Conservation (phyloP, 805 yeast genomes). For the Lipomyces lipofer region DNA sequence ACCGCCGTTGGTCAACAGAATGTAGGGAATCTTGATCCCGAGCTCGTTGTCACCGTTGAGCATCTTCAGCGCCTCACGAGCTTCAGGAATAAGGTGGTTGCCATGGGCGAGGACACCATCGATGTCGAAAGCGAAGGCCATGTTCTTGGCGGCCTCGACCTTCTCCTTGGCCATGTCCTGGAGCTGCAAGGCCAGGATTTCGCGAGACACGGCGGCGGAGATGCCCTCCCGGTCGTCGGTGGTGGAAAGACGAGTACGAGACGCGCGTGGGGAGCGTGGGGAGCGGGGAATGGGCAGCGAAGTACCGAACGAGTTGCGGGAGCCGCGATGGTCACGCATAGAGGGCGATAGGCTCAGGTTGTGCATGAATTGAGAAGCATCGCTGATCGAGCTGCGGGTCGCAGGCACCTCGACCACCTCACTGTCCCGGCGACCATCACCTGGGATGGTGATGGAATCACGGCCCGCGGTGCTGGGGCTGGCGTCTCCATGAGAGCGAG, state of each 20-base stretch:
- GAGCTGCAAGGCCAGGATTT: slow-evolving; percentile 1
- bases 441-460: slow-evolving; percentile 4
- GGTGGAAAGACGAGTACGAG: slow-evolving; percentile 2
- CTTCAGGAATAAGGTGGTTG: slow-evolving; percentile 79
- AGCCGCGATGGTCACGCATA: slow-evolving; percentile 6
- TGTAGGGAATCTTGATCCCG: slow-evolving; percentile 77
- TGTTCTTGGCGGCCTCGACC: slow-evolving; percentile 35
- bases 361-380: slow-evolving; percentile 3
- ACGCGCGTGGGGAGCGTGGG: slow-evolving; percentile 1
- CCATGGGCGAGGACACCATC: slow-evolving; percentile 90
- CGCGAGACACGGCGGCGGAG: slow-evolving; percentile 7
- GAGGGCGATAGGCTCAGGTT: slow-evolving; percentile 3
- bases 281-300: slow-evolving; percentile 8
- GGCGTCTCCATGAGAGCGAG: slow-evolving; percentile 4
- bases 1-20: slow-evolving; percentile 89
- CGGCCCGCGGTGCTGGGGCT: slow-evolving; percentile 4
- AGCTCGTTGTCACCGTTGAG: slow-evolving; percentile 77
- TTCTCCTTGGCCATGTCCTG: slow-evolving; percentile 9
- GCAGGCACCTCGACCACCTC: slow-evolving; percentile 8
- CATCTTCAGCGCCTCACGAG: slow-evolving; percentile 67
- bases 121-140: slow-evolving; percentile 87
- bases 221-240: background rate
- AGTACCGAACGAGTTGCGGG: slow-evolving; percentile 8
- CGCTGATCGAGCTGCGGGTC: slow-evolving; percentile 3
- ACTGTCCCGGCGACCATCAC: slow-evolving; percentile 4